These are phyloP conservation scores for Candida montana DNA, from an alignment of 805 yeast species.

Conservation along the genomic window DNA sequence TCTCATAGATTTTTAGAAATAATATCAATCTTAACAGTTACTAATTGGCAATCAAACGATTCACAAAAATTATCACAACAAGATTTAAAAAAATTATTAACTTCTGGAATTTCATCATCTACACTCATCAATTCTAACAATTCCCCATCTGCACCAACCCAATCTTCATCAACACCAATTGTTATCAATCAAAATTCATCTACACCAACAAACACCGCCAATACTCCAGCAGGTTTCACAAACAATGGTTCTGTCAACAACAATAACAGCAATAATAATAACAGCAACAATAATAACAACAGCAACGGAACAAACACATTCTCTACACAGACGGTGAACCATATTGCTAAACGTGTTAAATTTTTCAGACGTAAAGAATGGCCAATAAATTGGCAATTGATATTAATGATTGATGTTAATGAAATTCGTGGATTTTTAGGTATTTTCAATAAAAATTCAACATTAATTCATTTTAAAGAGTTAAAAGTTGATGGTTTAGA, in stretches of 20 bases:
- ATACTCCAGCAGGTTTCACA: constrained; percentile 6
- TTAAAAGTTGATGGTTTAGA: constrained; percentile 6
- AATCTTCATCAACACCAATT: background rate
- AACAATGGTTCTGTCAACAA: too few relatives aligned
- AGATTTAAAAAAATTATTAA: constrained; percentile 35
- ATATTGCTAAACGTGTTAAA: constrained; percentile 21
- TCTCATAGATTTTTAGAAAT: constrained; percentile 36
- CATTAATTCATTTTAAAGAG: constrained; percentile 13
- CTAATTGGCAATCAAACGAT: constrained; percentile 64
- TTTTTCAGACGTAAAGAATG: constrained; percentile 31
- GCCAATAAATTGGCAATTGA: constrained; percentile 36
- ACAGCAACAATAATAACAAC: background rate
- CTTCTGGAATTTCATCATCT: background rate
- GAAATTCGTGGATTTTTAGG: constrained; percentile 30
- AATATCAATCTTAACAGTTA: constrained; percentile 50
- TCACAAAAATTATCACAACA: constrained; percentile 43
- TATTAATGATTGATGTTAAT: constrained; percentile 26
- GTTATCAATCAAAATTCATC: background rate
- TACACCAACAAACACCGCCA: background rate
- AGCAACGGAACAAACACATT: background rate
- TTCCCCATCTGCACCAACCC: too few relatives aligned
- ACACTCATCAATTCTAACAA: background rate
- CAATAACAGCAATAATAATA: background rate
- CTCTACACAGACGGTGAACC: background rate
- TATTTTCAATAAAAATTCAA: constrained; percentile 18